A percentile compares a stretch with the other conserved stretches of the same genome.
These are phyloP conservation scores for Coemansia sp. DNA, from an alignment of 192 early-diverging fungal genomes.

Conservation along the genomic window DNA sequence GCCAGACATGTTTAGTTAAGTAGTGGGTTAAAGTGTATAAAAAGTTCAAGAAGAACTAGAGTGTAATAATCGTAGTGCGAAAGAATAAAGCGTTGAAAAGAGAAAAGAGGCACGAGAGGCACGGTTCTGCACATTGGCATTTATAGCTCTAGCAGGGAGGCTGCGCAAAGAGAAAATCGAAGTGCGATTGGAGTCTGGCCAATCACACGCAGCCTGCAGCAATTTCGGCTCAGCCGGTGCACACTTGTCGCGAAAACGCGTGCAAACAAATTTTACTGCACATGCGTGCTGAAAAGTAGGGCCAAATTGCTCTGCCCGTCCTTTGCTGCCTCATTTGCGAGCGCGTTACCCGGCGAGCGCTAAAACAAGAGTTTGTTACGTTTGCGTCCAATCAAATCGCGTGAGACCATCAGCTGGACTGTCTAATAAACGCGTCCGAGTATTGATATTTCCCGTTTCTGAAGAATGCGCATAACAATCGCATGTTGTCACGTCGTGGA, in stretches of 20 bases:
- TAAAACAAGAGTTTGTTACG: not conserved
- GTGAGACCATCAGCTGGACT: not conserved
- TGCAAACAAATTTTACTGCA: slow-evolving; percentile 2
- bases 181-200: slow-evolving; percentile 9
- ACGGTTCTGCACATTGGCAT: not conserved
- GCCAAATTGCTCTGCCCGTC: not conserved
- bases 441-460: not conserved
- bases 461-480: not conserved
- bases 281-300: not conserved
- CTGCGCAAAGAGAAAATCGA: slow-evolving; percentile 21
- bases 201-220: slow-evolving; percentile 15
- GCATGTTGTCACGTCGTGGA: not conserved
- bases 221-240: not conserved
- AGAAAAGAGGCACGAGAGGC: not conserved
- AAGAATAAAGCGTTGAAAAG: slow-evolving; percentile 3
- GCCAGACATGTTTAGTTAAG: slow-evolving; percentile 86
- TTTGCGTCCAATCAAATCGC: slow-evolving; percentile 5
- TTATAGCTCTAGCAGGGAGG: slow-evolving; percentile 12
- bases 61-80: not conserved
- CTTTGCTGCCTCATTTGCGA: not conserved
- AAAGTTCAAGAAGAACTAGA: not conserved
- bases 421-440: not conserved
- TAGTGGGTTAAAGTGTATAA: slow-evolving; percentile 60
- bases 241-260: slow-evolving; percentile 6
- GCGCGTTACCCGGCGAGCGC: not conserved